These are phyloP conservation scores for Verbena officinalis DNA, from an alignment of 257 asterid species.

Conservation along the genomic window DNA sequence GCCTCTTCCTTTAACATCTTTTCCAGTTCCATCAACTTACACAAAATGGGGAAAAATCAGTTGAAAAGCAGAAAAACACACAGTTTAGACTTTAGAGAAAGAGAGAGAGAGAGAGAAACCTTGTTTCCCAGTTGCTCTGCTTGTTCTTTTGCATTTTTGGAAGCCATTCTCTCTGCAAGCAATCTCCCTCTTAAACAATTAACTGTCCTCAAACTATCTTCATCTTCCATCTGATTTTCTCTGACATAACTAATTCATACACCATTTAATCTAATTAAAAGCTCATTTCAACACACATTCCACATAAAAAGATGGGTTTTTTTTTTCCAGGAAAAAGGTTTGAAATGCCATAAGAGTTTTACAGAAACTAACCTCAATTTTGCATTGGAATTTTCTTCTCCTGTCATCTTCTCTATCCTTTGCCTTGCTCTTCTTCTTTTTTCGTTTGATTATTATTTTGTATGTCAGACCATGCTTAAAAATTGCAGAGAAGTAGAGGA, in stretches of 20 bases:
- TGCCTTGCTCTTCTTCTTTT: not conserved
- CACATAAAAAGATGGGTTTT: not conserved
- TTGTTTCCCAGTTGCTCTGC: slow-evolving; percentile 52
- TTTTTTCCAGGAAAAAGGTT: too few species aligned
- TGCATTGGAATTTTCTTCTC: slow-evolving; percentile 29
- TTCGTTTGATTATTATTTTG: not conserved
- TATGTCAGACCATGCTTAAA: not conserved
- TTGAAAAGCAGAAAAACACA: not conserved
- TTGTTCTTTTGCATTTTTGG: slow-evolving; percentile 61
- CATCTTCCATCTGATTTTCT: slow-evolving; percentile 43
- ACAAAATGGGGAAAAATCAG: not conserved
- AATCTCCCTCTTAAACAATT: slow-evolving; percentile 79
- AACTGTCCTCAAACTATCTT: slow-evolving; percentile 59
- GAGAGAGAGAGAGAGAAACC: slow-evolving; percentile 39
- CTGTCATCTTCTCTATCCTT: slow-evolving; percentile 31
- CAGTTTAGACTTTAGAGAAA: too few species aligned
- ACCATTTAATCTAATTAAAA: slow-evolving; percentile 3
- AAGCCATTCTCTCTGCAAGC: slow-evolving; percentile 72
- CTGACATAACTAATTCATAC: slow-evolving; percentile 2
- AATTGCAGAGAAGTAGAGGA: not conserved
- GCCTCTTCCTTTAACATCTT: slow-evolving; percentile 54
- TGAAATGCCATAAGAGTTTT: not conserved
- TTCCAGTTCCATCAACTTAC: slow-evolving; percentile 60
- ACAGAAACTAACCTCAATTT: slow-evolving; percentile 29
- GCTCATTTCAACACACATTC: not conserved